phyloP scores from a whole-genome alignment of 805 yeast genomes.

The Wickerhamomyces silvicola region DNA sequence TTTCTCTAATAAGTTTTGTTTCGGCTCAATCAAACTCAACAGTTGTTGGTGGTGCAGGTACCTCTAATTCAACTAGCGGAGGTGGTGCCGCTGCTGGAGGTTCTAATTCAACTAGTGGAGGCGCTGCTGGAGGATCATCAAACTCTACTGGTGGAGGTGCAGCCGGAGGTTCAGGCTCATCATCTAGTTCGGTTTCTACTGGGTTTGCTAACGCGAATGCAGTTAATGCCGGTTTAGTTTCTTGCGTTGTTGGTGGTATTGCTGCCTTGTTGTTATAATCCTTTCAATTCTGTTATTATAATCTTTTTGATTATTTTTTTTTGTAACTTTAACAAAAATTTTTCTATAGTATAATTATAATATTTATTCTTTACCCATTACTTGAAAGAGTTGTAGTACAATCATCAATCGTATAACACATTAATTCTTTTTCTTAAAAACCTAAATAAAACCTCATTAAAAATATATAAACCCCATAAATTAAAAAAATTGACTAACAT shows the following conservation, averaged over 20 bases:
- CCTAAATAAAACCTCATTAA: background rate
- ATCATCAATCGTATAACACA: no score
- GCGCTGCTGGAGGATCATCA: background rate
- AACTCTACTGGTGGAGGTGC: slow-evolving; percentile 2
- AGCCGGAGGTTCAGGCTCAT: background rate
- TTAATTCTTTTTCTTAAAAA: no score
- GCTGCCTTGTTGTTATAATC: slow-evolving; percentile 18
- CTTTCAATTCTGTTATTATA: no score
- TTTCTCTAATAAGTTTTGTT: background rate
- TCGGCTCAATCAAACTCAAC: slow-evolving; percentile 3
- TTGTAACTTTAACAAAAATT: background rate
- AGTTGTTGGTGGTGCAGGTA: slow-evolving; percentile 4
- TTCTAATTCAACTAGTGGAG: slow-evolving; percentile 2
- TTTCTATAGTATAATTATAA: background rate
- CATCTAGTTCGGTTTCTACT: slow-evolving; percentile 11
- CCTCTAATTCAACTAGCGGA: slow-evolving; percentile 6
- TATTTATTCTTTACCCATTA: background rate
- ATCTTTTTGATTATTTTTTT: background rate
- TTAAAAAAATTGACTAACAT: no score
- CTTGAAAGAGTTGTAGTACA: background rate
- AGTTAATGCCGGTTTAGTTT: slow-evolving; percentile 11
- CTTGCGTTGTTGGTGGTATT: slow-evolving; percentile 17
- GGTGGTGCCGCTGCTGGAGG: slow-evolving; percentile 4
- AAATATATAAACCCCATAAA: background rate
- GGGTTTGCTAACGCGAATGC: slow-evolving; percentile 13